These are phyloP conservation scores for Setaria italica DNA, from an alignment of 202 grass and related monocot genomes.

Conservation along the genomic window DNA sequence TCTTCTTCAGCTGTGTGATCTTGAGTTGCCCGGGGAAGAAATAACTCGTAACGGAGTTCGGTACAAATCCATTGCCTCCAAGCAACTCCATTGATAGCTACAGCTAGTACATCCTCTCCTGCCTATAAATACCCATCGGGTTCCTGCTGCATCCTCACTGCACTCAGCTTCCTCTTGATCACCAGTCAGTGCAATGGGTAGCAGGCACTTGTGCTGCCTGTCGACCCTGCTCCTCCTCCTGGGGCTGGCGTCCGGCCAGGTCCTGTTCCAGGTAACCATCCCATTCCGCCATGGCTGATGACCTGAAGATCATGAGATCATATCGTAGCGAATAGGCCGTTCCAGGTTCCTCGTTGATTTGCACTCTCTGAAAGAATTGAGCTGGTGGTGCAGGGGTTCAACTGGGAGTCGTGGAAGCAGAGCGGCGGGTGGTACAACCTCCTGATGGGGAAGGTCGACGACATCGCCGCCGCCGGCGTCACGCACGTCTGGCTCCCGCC, in stretches of 20 bases:
- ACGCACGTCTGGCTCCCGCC: slow-evolving; percentile 91
- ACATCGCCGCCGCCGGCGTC: slow-evolving; percentile 65
- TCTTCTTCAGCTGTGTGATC: background rate
- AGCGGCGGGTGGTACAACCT: slow-evolving; percentile 78
- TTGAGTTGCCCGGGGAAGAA: background rate
- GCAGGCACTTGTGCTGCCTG: background rate
- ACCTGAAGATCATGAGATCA: too few relatives aligned
- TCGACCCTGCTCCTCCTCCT: slow-evolving; percentile 24
- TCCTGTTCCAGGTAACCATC: slow-evolving; percentile 55
- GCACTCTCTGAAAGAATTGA: background rate
- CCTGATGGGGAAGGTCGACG: slow-evolving; percentile 59
- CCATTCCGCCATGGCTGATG: background rate
- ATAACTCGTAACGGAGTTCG: slow-evolving; percentile 16
- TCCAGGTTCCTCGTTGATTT: too few relatives aligned
- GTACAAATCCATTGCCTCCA: slow-evolving; percentile 27
- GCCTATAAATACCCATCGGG: slow-evolving; percentile 36
- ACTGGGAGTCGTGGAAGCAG: slow-evolving; percentile 88
- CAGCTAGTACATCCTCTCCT: background rate
- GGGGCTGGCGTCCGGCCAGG: slow-evolving; percentile 25
- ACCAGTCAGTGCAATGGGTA: slow-evolving; percentile 24
- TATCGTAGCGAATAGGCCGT: background rate
- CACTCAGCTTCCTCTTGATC: slow-evolving; percentile 10
- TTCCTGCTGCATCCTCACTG: background rate
- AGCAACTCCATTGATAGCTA: slow-evolving; percentile 35
- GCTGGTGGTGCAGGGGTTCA: slow-evolving; percentile 60